Conservation (phyloP, 2,329 filamentous ascomycete species). For the Blumeriella jaapii region DNA sequence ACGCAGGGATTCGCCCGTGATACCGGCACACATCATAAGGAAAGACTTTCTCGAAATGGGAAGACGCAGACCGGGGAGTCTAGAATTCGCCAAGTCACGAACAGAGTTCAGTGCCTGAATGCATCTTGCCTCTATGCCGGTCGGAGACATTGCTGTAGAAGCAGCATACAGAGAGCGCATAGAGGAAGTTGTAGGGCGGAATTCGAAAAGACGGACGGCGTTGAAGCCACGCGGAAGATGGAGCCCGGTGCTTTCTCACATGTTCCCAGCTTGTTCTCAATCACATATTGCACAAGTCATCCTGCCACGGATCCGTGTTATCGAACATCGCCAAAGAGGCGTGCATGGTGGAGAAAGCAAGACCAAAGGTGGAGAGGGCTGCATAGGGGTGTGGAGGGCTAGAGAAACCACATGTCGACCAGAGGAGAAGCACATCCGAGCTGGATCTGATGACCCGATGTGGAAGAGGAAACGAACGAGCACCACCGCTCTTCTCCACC, state of each 20-base stretch:
- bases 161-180: too few relatives aligned
- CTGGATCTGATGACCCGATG: conserved; percentile 26
- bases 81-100: conserved; percentile 9
- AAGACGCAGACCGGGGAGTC: conserved; percentile 13
- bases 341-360: conserved; percentile 23
- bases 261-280: conserved; percentile 11
- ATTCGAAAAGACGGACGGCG: conserved; percentile 16
- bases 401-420: conserved; percentile 16
- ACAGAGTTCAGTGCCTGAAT: conserved; percentile 12
- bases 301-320: too few relatives aligned
- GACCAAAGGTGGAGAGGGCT: conserved; percentile 25
- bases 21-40: conserved; percentile 24
- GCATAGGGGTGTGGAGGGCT: conserved; percentile 25
- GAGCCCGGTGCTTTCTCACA: conserved; percentile 14
- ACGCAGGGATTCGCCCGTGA: conserved; percentile 14
- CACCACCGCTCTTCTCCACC: conserved; percentile 7
- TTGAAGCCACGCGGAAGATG: conserved; percentile 11
- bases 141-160: too few relatives aligned
- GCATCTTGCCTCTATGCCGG: too few relatives aligned
- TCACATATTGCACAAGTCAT: conserved; percentile 6
- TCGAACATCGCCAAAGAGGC: conserved; percentile 14
- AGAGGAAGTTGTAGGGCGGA: too few relatives aligned
- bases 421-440: conserved; percentile 18
- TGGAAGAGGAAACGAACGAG: conserved; percentile 21
- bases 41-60: conserved; percentile 34